Percentiles rank a stretch among this genome's conserved stretches.
phyloP scores from a whole-genome alignment of 1,139 yeast genomes.

The Yamadazyma taylorii region DNA sequence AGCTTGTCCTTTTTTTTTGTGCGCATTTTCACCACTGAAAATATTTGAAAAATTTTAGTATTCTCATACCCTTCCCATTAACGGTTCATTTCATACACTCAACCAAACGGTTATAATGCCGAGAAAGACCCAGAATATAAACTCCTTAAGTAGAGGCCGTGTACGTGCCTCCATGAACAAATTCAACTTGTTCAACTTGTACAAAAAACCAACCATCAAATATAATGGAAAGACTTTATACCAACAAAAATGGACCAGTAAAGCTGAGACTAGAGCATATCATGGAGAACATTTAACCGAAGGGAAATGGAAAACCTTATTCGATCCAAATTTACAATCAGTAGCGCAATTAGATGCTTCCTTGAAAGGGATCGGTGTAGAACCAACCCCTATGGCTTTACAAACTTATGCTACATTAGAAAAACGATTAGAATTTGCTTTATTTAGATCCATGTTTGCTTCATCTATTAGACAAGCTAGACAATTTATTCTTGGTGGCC shows the following conservation, averaged over 20 bases:
- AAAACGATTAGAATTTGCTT: slow-evolving; percentile 83
- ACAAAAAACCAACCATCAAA: slow-evolving; percentile 59
- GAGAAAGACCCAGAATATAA: slow-evolving; percentile 56
- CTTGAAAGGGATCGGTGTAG: slow-evolving; percentile 55
- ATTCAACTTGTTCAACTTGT: slow-evolving; percentile 83
- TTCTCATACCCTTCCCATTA: too few relatives aligned
- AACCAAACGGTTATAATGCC: slow-evolving; percentile 46
- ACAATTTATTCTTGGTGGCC: slow-evolving; percentile 78
- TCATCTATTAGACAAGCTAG: slow-evolving; percentile 93
- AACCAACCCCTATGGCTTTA: slow-evolving; percentile 75
- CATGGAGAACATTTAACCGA: slow-evolving; percentile 95
- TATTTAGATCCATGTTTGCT: slow-evolving; percentile 92
- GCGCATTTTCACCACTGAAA: slow-evolving; percentile 6
- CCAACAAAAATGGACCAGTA: slow-evolving; percentile 91
- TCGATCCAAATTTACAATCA: slow-evolving; percentile 73
- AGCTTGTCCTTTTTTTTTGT: too few relatives aligned
- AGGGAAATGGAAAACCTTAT: slow-evolving; percentile 64
- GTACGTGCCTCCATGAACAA: slow-evolving; percentile 93
- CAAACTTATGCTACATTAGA: slow-evolving; percentile 91
- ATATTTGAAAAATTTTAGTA: slow-evolving; percentile 4
- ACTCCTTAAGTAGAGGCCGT: slow-evolving; percentile 67
- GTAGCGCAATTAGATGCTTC: slow-evolving; percentile 85
- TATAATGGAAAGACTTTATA: slow-evolving; percentile 62
- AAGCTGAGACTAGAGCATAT: slow-evolving; percentile 89
- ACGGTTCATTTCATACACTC: too few relatives aligned